Conservation (phyloP, 345 rosid genomes). For the Boechera divaricarpa region DNA sequence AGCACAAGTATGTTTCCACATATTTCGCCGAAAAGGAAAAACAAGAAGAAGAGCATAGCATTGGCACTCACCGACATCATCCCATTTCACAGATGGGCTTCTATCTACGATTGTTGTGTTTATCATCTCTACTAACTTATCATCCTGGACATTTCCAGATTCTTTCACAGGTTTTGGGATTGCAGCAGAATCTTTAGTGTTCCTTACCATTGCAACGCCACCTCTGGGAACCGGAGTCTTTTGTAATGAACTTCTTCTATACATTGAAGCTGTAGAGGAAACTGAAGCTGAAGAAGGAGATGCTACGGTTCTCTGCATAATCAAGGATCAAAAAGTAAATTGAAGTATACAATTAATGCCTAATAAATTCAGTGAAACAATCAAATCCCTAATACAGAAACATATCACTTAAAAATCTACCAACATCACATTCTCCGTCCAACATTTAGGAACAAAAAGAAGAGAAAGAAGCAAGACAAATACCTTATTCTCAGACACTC, state of each 20-base stretch:
- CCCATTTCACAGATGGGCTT: slow-evolving; percentile 96
- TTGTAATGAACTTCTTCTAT: slow-evolving; percentile 46
- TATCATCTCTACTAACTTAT: slow-evolving; percentile 86
- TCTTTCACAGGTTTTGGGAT: slow-evolving; percentile 61
- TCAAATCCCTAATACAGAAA: slow-evolving; percentile 17
- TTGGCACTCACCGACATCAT: slow-evolving; percentile 82
- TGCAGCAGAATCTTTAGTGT: slow-evolving; percentile 51
- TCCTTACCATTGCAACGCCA: slow-evolving; percentile 47
- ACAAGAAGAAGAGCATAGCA: slow-evolving; percentile 11
- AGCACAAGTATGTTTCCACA: slow-evolving; percentile 19
- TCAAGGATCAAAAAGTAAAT: background rate
- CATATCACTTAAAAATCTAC: background rate
- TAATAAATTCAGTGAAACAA: background rate
- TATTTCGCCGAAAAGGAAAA: background rate
- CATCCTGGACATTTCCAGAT: slow-evolving; percentile 65
- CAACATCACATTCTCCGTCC: slow-evolving; percentile 12
- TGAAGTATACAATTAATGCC: background rate
- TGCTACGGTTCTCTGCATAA: slow-evolving; percentile 62
- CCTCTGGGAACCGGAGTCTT: slow-evolving; percentile 50
- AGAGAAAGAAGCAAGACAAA: slow-evolving; percentile 28
- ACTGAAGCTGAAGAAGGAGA: slow-evolving; percentile 58
- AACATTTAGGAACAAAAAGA: background rate
- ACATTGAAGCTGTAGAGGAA: slow-evolving; percentile 53
- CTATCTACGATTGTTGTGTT: slow-evolving; percentile 88
- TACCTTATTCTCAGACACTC: slow-evolving; percentile 73